Base-by-base conservation (phyloP, 164 flowering plant genomes). In the Sextonia rubra region DNA sequence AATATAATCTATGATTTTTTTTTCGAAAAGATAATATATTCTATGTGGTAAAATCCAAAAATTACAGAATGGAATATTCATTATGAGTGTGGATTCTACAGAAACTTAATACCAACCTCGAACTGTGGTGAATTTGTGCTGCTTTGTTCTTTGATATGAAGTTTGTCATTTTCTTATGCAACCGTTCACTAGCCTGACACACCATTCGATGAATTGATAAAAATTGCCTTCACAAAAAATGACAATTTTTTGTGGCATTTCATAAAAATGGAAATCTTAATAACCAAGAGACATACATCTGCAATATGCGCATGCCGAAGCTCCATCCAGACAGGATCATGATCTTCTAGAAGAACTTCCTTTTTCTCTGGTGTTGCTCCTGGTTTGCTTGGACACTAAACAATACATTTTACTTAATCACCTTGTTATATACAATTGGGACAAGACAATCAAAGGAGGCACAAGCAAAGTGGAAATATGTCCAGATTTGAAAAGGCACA, bases 311-410 rank as follows among this genome's bases (percentile, higher is more conserved):
- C 82, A 86, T 95, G 95, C 15, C 98, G 95, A 48, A 95, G 88
- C 87, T 95, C 99, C 78, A 95, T 84, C 99, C 99, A 95, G 58
- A 95, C 76, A 71, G 94, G 96, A 86, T 95, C 99, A 77, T 93
- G 95, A 79, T 95, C 99, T 83, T 95, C 98, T 86, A 95, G 82
- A 75, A 95, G 91, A 68, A 89, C 96, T 30, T 91, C 98, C 77
- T 93, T 91, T 77, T 83, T 88, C 85, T 95, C 98, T 49, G 96
- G 88, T 58, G 76, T 77, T 72, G 91, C 97, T 63, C 89, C 92
- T 61, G 87, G 47, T 85, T 90, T 94, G 79, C 93, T 81, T 44
- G 94, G 89, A 76, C 85, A 82, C 98, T 93, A 73, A 71, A 80
- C 23, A 76, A 29, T n/a, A 73, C 20, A 60, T 60, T 63, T 30